Conservation (phyloP, 345 rosid genomes). For the Moringa oleifera region DNA sequence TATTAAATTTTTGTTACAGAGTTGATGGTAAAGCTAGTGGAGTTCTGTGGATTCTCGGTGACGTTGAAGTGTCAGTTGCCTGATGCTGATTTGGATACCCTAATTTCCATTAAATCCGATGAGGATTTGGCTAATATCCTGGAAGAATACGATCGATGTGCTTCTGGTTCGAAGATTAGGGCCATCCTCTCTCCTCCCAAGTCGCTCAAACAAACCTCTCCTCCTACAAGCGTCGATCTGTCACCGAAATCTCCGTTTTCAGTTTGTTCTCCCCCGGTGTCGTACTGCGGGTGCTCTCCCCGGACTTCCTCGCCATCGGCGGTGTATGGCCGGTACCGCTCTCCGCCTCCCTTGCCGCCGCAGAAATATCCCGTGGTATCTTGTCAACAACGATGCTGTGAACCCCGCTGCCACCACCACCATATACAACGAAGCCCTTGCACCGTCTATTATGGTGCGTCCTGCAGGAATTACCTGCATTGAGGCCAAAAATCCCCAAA, state of each 20-base stretch:
- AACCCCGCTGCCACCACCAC: constrained; percentile 20
- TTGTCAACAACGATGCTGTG: constrained; percentile 14
- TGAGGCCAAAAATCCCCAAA: constrained; percentile 3
- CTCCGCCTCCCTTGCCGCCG: constrained; percentile 20
- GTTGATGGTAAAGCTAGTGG: constrained; percentile 32
- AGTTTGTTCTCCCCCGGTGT: constrained; percentile 19
- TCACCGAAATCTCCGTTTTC: constrained; percentile 21
- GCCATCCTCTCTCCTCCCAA: constrained; percentile 43
- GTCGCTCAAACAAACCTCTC: constrained; percentile 42
- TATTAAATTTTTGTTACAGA: constrained; percentile 21
- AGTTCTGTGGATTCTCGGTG: constrained; percentile 38
- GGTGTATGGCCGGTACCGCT: constrained; percentile 6
- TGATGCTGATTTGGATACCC: constrained; percentile 71
- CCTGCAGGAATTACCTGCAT: constrained; percentile 17
- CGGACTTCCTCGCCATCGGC: constrained; percentile 22
- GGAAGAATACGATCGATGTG: constrained; percentile 37
- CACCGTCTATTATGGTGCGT: constrained; percentile 15
- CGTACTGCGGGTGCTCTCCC: constrained; percentile 10
- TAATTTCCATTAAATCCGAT: constrained; percentile 68
- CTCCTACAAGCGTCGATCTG: constrained; percentile 42
- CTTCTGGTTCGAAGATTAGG: constrained; percentile 36
- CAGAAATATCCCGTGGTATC: constrained; percentile 20
- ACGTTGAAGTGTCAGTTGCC: constrained; percentile 67
- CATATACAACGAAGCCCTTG: constrained; percentile 24
- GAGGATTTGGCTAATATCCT: constrained; percentile 58